Evolutionary conservation across 1,284 basidiomycete genomes (phyloP).

Genomic region (Apiotrichum siamense): DNA sequence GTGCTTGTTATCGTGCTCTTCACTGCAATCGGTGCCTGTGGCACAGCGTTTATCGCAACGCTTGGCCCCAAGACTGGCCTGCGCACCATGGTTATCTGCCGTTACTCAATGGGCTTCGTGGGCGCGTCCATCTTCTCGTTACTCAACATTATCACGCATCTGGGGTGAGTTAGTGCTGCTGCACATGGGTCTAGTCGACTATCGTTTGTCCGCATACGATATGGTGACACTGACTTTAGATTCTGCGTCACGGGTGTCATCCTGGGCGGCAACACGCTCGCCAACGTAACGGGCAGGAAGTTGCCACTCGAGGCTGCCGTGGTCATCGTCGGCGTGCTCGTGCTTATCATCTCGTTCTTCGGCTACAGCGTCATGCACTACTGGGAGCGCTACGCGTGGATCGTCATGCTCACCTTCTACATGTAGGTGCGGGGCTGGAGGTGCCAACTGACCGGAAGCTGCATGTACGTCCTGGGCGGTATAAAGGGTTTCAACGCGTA

Average conservation of each 20-base stretch:
- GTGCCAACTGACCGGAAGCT: conserved; percentile 14
- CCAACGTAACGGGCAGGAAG: conserved; percentile 39
- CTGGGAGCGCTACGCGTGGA: conserved; percentile 62
- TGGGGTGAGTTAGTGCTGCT: conserved; percentile 19
- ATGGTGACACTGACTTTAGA: not conserved
- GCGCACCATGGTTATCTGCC: conserved; percentile 54
- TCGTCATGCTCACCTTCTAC: conserved; percentile 55
- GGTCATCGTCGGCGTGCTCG: conserved; percentile 45
- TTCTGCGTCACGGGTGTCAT: conserved; percentile 41
- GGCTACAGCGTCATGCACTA: conserved; percentile 54
- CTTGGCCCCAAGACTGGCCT: conserved; percentile 60
- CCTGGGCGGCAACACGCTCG: conserved; percentile 48
- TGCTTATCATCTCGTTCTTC: conserved; percentile 45
- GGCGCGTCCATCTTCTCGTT: conserved; percentile 57
- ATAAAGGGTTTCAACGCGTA: not conserved
- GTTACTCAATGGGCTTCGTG: conserved; percentile 54
- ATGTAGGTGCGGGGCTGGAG: conserved; percentile 35
- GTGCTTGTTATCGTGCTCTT: conserved; percentile 44
- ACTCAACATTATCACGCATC: conserved; percentile 57
- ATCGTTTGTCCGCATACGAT: not conserved
- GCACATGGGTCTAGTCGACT: no score
- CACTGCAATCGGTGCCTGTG: conserved; percentile 38
- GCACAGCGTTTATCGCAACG: conserved; percentile 55
- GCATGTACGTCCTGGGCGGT: conserved; percentile 53
- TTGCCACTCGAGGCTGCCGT: conserved; percentile 49